Evolutionary conservation across 1,284 basidiomycete genomes (phyloP), one percentile per base, ranked within the genome.

Genomic region (Fereydounia khargensis): DNA sequence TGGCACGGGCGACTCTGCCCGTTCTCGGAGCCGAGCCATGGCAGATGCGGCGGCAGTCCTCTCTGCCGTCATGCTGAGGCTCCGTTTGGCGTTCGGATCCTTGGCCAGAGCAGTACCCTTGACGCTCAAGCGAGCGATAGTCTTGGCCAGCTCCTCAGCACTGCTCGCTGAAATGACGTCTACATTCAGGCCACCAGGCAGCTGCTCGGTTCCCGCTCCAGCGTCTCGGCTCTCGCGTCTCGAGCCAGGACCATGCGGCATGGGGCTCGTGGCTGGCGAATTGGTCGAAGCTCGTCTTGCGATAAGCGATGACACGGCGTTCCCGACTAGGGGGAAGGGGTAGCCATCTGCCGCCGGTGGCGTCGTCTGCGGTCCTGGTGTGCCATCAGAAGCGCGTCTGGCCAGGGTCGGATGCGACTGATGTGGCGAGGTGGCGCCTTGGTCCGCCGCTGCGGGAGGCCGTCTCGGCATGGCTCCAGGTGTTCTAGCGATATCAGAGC

Each of bases 51-150:
- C 60, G 2, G 56, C 54, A 20, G 22, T 54, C 20, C 64, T 47
- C 28, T 60, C 57, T 2, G 53, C 49, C 6, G 47, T 39, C 48
- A 52, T 47, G 27, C 49, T 60, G 11, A 51, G 13, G 21, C 51
- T 55, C 4, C 48, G 33, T 3, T 48, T 28, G 4, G 39, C 35
- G n/a, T 22, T 40, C 18, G 32, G 20, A n/a, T 52, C 54, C 22
- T 48, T 45, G 1, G 47, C 35, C 14, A 63, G 43, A 3, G 58
- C 61, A 0, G 57, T 50, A n/a, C 65, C 65, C 31, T 51, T 56
- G 22, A 69, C 61, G 14, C 64, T 69, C 4, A 69, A 35, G 22
- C 61, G 35, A 0, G 66, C 66, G 16, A 69, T 69, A 17, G 57
- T 60, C 27, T 62, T 54, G 39, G 60, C 65, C 8, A 69, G 47